These are phyloP conservation scores for Penicillium pancosmium DNA, from an alignment of 495 filamentous ascomycete genomes.

Conservation along the genomic window DNA sequence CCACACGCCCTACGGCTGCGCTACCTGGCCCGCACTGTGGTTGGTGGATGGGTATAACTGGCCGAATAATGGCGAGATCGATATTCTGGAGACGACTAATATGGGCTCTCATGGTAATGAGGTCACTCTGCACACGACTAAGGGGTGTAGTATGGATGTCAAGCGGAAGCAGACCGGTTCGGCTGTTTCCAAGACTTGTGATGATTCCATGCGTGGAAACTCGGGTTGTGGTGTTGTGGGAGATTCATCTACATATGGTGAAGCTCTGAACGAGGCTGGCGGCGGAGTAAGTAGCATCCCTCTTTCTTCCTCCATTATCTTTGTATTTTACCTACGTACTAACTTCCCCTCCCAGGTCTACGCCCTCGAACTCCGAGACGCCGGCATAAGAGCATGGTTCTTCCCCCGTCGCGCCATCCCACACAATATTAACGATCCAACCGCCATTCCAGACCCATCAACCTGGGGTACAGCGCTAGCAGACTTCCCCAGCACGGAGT, in stretches of 20 bases:
- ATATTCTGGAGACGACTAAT: constrained; percentile 52
- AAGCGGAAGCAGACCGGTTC: constrained; percentile 46
- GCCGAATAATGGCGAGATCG: constrained; percentile 58
- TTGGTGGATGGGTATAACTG: constrained; percentile 61
- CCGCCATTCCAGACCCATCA: constrained; percentile 44
- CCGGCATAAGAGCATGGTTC: constrained; percentile 54
- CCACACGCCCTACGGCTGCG: constrained; percentile 53
- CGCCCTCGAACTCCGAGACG: constrained; percentile 47
- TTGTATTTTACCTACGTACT: not conserved
- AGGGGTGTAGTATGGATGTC: constrained; percentile 49
- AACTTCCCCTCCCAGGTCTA: constrained; percentile 35
- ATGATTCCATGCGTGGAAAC: constrained; percentile 39
- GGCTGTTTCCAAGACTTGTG: constrained; percentile 33
- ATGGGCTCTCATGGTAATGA: constrained; percentile 47
- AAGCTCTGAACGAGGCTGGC: constrained; percentile 46
- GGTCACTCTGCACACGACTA: constrained; percentile 48
- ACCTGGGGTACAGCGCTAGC: constrained; percentile 50
- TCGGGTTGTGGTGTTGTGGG: constrained; percentile 50
- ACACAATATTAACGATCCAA: constrained; percentile 32
- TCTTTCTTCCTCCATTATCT: not conserved
- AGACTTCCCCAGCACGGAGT: constrained; percentile 55
- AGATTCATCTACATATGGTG: constrained; percentile 37
- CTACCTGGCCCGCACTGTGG: constrained; percentile 65
- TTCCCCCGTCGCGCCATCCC: constrained; percentile 46
- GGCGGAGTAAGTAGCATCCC: constrained; percentile 40